These are phyloP conservation scores for Knufia fluminis DNA, from an alignment of 2,329 filamentous ascomycete species.

Conservation along the genomic window DNA sequence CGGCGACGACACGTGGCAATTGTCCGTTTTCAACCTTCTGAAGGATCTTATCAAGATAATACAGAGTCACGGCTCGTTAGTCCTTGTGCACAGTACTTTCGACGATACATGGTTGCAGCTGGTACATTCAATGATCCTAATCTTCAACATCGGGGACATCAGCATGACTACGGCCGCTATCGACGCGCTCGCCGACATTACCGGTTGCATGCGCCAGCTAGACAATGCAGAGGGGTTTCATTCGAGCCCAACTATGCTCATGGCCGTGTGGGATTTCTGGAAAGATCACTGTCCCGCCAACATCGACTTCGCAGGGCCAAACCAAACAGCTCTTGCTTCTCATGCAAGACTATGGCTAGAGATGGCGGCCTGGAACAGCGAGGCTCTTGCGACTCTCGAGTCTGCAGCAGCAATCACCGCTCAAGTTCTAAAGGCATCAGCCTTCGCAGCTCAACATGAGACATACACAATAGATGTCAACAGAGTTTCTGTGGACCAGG, in stretches of 20 bases:
- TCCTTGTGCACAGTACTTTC: slow-evolving; percentile 14
- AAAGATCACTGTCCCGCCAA: slow-evolving; percentile 15
- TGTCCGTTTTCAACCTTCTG: background rate
- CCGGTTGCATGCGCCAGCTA: background rate
- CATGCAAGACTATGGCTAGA: slow-evolving; percentile 16
- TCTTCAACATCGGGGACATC: slow-evolving; percentile 1
- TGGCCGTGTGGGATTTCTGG: slow-evolving; percentile 17
- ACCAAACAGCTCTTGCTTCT: slow-evolving; percentile 21
- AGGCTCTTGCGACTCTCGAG: slow-evolving; percentile 11
- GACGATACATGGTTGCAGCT: slow-evolving; percentile 15
- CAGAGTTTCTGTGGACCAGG: slow-evolving; percentile 18
- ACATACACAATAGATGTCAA: slow-evolving; percentile 23
- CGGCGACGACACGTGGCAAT: background rate
- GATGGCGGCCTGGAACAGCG: slow-evolving; percentile 13
- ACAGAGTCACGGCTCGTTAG: slow-evolving; percentile 11
- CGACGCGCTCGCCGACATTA: background rate
- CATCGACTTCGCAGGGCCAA: slow-evolving; percentile 13
- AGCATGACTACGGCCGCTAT: background rate
- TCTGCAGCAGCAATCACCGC: slow-evolving; percentile 5
- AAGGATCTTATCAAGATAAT: slow-evolving; percentile 13
- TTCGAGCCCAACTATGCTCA: slow-evolving; percentile 18
- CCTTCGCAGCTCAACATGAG: slow-evolving; percentile 17
- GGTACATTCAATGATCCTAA: slow-evolving; percentile 10
- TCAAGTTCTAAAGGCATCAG: slow-evolving; percentile 11
- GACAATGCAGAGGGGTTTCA: background rate